Percentiles rank a stretch among this genome's conserved stretches.
Evolutionary conservation across 345 rosid genomes (phyloP).

Genomic region (Citrus mangshanensis): DNA sequence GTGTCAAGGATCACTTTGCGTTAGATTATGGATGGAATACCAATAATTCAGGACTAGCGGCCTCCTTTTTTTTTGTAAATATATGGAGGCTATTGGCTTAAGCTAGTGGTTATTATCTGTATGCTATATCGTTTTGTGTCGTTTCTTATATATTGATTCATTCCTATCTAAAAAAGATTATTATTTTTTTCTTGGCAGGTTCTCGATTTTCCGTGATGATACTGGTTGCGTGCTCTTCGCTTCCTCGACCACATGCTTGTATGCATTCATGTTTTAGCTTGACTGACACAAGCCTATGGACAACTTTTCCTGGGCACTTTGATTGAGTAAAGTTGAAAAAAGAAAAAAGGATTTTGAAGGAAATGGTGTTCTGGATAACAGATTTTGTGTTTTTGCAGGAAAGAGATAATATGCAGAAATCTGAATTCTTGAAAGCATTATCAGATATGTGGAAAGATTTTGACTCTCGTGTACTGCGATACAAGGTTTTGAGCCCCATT

Average conservation of each 20-base stretch:
- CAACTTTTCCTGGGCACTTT: constrained; percentile 1
- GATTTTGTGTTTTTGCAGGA: constrained; percentile 48
- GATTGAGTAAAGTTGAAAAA: constrained; percentile 8
- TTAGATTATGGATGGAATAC: not conserved
- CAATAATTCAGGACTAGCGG: not conserved
- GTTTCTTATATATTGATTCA: not conserved
- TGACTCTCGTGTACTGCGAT: constrained; percentile 92
- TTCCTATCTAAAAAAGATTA: constrained; percentile 11
- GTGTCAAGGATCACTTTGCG: not conserved
- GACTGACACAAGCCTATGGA: constrained; percentile 5
- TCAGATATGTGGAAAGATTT: constrained; percentile 99
- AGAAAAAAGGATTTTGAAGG: not conserved
- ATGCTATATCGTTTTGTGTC: not conserved
- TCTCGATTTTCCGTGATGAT: constrained; percentile 85
- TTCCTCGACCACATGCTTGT: constrained; percentile 99
- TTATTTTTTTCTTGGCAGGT: constrained; percentile 42
- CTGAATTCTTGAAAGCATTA: constrained; percentile 96
- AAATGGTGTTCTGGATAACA: constrained; percentile 6
- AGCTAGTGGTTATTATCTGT: not conserved
- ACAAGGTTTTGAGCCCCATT: constrained; percentile 64
- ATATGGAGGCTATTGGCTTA: not conserved
- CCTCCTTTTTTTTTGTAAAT: not conserved
- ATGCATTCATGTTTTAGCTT: constrained; percentile 36
- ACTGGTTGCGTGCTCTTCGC: constrained; percentile 98
- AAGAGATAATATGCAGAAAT: constrained; percentile 96